Percentiles rank a stretch among this genome's conserved stretches.
phyloP scores from a whole-genome alignment of 2,329 filamentous ascomycete genomes.

The Aureobasidium zeae region DNA sequence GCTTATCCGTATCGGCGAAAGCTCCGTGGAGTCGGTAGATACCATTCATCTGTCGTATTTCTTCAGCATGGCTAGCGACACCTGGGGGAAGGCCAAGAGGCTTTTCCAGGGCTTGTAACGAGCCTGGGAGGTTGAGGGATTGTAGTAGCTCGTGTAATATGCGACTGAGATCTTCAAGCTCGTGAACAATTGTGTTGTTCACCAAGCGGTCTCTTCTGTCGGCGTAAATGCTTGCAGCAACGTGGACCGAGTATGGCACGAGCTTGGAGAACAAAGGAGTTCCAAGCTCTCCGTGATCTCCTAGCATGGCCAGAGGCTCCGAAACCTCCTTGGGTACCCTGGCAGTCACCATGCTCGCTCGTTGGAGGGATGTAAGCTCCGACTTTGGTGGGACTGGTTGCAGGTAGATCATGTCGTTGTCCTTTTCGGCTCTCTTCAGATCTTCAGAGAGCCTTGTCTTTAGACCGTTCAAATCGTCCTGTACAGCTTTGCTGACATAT shows the following conservation, averaged over 20 bases:
- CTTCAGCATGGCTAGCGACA: constrained; percentile 81
- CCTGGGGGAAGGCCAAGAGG: constrained; percentile 81
- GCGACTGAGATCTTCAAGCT: constrained; percentile 72
- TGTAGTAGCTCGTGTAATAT: constrained; percentile 69
- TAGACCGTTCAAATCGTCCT: constrained; percentile 71
- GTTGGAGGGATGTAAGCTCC: constrained; percentile 74
- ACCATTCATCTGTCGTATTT: constrained; percentile 84
- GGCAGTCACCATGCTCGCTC: constrained; percentile 78
- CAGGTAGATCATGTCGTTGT: constrained; percentile 93
- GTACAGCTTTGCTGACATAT: constrained; percentile 72
- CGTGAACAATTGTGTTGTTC: constrained; percentile 75
- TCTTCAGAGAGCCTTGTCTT: constrained; percentile 79
- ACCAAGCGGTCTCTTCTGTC: constrained; percentile 84
- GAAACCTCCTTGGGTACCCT: constrained; percentile 73
- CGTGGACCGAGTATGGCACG: constrained; percentile 90
- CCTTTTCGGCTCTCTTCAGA: constrained; percentile 83
- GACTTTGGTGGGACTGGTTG: constrained; percentile 77
- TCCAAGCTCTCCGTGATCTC: constrained; percentile 71
- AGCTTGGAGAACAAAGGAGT: constrained; percentile 80
- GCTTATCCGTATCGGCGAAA: constrained; percentile 79
- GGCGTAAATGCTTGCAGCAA: constrained; percentile 91
- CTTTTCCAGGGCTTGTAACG: constrained; percentile 88
- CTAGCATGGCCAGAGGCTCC: constrained; percentile 69
- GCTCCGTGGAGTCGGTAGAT: constrained; percentile 66
- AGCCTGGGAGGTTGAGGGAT: constrained; percentile 80